These are phyloP conservation scores for Primulina eburnea DNA, from an alignment of 257 asterid genomes.

Conservation along the genomic window DNA sequence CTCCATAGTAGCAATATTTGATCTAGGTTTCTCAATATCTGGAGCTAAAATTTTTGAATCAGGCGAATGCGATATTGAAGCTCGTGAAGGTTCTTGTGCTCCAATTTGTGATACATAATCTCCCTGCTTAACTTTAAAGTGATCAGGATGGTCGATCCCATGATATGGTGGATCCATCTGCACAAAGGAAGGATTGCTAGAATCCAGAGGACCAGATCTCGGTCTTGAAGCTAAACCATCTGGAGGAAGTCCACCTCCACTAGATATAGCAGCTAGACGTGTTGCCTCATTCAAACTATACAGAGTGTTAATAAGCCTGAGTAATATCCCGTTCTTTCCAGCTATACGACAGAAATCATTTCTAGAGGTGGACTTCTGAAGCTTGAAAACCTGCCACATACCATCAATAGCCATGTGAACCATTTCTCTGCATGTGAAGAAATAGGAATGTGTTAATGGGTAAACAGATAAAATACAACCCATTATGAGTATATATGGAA, in stretches of 20 bases:
- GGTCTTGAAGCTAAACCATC: slow-evolving; percentile 67
- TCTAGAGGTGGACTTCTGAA: slow-evolving; percentile 87
- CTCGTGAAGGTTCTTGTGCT: slow-evolving; percentile 58
- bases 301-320: slow-evolving; percentile 88
- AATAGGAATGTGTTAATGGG: slow-evolving; percentile 29
- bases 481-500: slow-evolving; percentile 15
- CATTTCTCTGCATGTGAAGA: slow-evolving; percentile 76
- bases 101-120: slow-evolving; percentile 57
- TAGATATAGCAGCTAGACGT: slow-evolving; percentile 73
- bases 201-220: slow-evolving; percentile 74
- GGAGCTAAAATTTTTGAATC: slow-evolving; percentile 51
- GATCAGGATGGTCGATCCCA: slow-evolving; percentile 69
- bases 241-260: slow-evolving; percentile 68
- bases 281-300: slow-evolving; percentile 92
- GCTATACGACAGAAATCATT: slow-evolving; percentile 94
- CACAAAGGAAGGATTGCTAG: slow-evolving; percentile 50
- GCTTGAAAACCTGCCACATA: slow-evolving; percentile 99
- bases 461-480: slow-evolving; percentile 2
- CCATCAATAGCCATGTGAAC: slow-evolving; percentile 99
- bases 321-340: slow-evolving; percentile 88
- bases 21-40: slow-evolving; percentile 50
- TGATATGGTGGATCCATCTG: slow-evolving; percentile 52
- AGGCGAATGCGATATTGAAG: slow-evolving; percentile 69
- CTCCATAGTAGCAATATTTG: slow-evolving; percentile 35
- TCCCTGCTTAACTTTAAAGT: slow-evolving; percentile 60